A percentile compares a stretch with the other conserved stretches of the same genome.
phyloP scores from a whole-genome alignment of 2,329 filamentous ascomycete species.

The Colletotrichum tropicicola region DNA sequence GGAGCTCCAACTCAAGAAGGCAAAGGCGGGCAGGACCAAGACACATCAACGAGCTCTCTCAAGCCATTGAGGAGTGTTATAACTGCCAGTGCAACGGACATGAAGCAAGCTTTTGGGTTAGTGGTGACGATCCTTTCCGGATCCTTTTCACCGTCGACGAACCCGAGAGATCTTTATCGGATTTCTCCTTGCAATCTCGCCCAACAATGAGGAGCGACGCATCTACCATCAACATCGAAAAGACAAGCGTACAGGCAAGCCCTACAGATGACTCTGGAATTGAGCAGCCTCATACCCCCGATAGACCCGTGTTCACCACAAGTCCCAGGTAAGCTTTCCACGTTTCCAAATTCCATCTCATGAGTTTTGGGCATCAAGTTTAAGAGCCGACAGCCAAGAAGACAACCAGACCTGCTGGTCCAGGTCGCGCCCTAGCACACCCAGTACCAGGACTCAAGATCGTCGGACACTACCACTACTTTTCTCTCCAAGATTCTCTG shows the following conservation, averaged over 20 bases:
- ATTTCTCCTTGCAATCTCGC: background rate
- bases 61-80: background rate
- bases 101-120: background rate
- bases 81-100: background rate
- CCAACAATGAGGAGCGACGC: background rate
- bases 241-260: background rate
- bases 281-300: too few relatives aligned
- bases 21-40: background rate
- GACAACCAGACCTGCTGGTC: background rate
- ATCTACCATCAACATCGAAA: background rate
- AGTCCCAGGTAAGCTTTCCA: too few relatives aligned
- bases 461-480: background rate
- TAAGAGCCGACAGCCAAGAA: background rate
- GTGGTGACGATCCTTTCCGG: background rate
- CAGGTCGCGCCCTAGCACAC: background rate
- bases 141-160: background rate
- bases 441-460: background rate
- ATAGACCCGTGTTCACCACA: too few relatives aligned
- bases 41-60: conserved; percentile 2
- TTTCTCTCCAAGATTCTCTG: background rate
- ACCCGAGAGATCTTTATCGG: background rate
- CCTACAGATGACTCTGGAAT: background rate
- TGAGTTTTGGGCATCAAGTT: too few relatives aligned
- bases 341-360: too few relatives aligned
- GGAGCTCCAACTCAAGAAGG: background rate